Evolutionary conservation across 345 rosid species (phyloP).

Genomic region (Gossypium thurberi): DNA sequence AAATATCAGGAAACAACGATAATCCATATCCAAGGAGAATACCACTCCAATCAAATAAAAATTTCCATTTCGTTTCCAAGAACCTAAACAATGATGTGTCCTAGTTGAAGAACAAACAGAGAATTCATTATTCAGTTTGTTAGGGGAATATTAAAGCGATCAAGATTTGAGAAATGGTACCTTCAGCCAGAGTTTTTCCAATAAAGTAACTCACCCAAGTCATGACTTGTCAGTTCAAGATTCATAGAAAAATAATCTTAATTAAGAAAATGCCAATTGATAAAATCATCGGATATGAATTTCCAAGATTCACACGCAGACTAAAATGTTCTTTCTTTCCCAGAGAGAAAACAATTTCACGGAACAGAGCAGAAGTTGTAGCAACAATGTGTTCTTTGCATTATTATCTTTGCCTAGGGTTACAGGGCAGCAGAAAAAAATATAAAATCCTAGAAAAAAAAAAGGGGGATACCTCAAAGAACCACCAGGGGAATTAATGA

Average conservation of each 20-base stretch:
- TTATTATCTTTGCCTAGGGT: background rate
- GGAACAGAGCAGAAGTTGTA: background rate
- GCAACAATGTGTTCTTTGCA: background rate
- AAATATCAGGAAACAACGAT: background rate
- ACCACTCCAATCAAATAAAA: background rate
- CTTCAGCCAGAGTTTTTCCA: too few relatives aligned
- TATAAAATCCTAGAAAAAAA: background rate
- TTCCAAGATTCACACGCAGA: background rate
- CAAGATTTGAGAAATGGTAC: background rate
- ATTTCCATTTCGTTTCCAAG: background rate
- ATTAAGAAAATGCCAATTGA: background rate
- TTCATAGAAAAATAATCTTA: background rate
- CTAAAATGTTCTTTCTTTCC: background rate
- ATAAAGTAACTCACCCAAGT: too few relatives aligned
- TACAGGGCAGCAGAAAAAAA: background rate
- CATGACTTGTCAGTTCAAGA: background rate
- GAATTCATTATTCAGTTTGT: background rate
- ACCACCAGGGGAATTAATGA: slow-evolving; percentile 80
- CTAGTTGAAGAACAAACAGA: slow-evolving; percentile 1
- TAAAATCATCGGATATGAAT: background rate
- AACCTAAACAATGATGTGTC: background rate
- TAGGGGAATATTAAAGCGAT: background rate
- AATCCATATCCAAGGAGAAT: background rate
- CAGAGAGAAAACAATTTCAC: background rate
- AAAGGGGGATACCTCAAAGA: slow-evolving; percentile 58